These are phyloP conservation scores for Neostapfia colusana DNA, from an alignment of 176 grass and related monocot genomes.

Conservation along the genomic window DNA sequence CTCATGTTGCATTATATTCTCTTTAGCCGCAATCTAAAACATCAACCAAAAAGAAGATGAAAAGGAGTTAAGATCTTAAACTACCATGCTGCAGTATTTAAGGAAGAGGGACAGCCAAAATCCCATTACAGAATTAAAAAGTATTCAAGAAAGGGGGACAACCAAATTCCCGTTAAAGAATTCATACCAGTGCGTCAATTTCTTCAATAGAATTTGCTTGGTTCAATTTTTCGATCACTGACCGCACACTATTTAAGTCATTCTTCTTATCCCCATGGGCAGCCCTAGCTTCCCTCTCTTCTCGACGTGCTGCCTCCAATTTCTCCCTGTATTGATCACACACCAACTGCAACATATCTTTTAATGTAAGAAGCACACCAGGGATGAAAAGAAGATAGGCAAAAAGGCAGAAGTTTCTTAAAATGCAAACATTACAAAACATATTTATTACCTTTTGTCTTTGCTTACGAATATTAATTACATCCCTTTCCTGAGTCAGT, in stretches of 20 bases:
- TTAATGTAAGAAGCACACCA: conserved; percentile 33
- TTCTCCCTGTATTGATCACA: conserved; percentile 53
- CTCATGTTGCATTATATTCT: conserved; percentile 71
- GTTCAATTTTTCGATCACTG: conserved; percentile 73
- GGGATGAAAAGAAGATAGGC: conserved; percentile 11
- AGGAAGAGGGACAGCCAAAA: background rate
- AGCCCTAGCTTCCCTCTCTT: conserved; percentile 67
- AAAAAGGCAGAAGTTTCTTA: background rate
- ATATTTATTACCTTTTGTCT: conserved; percentile 66
- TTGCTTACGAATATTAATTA: conserved; percentile 57
- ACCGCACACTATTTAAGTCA: conserved; percentile 60
- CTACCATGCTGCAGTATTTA: background rate
- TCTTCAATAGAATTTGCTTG: conserved; percentile 90
- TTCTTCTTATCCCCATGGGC: conserved; percentile 61
- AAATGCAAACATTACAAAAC: background rate
- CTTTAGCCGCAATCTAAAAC: conserved; percentile 71
- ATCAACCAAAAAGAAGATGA: conserved; percentile 15
- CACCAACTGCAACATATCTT: conserved; percentile 46
- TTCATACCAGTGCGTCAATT: conserved; percentile 77
- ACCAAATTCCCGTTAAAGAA: no score
- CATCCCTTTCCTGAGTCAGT: conserved; percentile 69
- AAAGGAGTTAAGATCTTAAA: conserved; percentile 22
- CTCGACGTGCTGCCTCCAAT: conserved; percentile 51
- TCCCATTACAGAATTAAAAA: conserved; percentile 9
- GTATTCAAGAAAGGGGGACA: no score